Base-by-base conservation (phyloP, 2,329 filamentous ascomycete species). In the Aspergillus brunneoviolaceus region DNA sequence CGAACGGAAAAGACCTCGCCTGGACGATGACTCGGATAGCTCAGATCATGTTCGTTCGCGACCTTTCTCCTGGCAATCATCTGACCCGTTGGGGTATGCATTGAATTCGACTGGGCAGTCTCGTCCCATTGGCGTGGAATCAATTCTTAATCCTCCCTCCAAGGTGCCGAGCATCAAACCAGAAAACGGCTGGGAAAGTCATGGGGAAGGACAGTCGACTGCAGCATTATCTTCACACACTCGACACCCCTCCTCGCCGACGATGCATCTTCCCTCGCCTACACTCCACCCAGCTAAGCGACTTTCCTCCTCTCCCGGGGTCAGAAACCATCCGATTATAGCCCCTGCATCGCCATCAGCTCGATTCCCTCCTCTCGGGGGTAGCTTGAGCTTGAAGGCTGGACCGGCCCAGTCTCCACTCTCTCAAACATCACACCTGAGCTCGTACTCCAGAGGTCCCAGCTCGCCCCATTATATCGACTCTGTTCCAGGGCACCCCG, bases 101-200 rank as follows among this genome's bases (percentile, higher is more conserved):
- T 52, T 74, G 62, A 69, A 70, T 51, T 62, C 69, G 16, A 61
- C 67, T 6, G 16, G 12, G 16, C 68, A 69, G 49, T 69, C 72
- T 49, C 73, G 76, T 47, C 71, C 75, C 27, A 74, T 77, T 61
- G 76, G 73, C 10, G 74, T 79, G n/a, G 74, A 76, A 59, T 69
- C 76, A 11, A 78, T 79, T 58, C 62, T 79, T 61, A 79, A 79
- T 51, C 74, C 73, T 11, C 68, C 75, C 5, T 62, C 70, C 23
- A 70, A 71, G 54, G 55, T 67, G 31, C 59, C 60, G n/a, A 39
- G 63, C n/a, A 67, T 61, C 29, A 48, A 58, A n/a, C 57, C 51
- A 21, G 62, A 65, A 45, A 57, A 60, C 47, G 63, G 55, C 47
- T 68, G 70, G 27, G 73, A 74, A 56, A 55, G 60, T 25, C 57